Base-by-base conservation (phyloP, 116 monocot genomes). In the Thalassia testudinum region DNA sequence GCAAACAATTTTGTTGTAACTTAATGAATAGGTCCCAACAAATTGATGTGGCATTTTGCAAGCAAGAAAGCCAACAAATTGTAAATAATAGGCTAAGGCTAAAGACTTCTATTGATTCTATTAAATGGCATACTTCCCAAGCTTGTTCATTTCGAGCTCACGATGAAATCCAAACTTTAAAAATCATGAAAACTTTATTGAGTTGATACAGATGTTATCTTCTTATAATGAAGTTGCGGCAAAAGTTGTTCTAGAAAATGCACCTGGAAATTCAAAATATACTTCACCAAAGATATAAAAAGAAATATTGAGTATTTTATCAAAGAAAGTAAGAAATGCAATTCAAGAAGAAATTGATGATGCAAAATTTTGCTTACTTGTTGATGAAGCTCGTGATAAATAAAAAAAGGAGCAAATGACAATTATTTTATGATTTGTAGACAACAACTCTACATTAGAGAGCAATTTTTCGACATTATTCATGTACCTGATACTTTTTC, bases 161-260 rank as follows among this genome's bases (percentile, higher is more conserved):
- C 50, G 58, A 66, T 59, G 58, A 66, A 26, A 44, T 51, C 15
- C 23, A 23, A 17, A 24, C 4, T 66, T 30, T 12, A 58, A 8
- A 0, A 66, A 58, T 58, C 23, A 50, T 21, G 66, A 21, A 5
- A 50, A 58, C 37, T 66, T 65, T 38, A 57, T 45, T 50, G 58
- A 66, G n/a, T 23, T 66, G 23, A 8, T 66, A n/a, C 37, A 54
- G 26, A 18, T 63, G 42, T 38, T 53, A 13, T 23, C n/a, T 19
- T 1, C 51, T 6, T 27, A 63, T n/a, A 63, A 63, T 43, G 17
- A 38, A 23, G 42, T 52, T 18, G 34, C 26, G 1, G 29, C 20
- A 1, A 44, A 42, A 13, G 53, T 44, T 42, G 21, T 63, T 42
- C 28, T 63, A 43, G 27, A 53, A 1, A 63, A 63, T 63, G 63